Evolutionary conservation across 2,329 filamentous ascomycete species (phyloP), one percentile per base, ranked within the genome.

Genomic region (Xylariaceae sp.): DNA sequence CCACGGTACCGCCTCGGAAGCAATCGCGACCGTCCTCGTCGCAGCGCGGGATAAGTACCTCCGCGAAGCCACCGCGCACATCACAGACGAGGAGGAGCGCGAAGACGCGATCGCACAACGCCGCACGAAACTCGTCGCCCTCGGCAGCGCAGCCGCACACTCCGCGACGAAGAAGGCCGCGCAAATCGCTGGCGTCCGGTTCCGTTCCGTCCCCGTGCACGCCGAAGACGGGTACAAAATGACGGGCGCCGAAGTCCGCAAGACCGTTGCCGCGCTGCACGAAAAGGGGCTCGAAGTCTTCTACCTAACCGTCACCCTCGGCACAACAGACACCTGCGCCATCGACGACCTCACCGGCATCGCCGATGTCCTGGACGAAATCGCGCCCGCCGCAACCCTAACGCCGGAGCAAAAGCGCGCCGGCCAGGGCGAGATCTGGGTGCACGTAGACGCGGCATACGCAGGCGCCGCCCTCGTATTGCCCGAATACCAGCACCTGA

Each of bases 371-470:
- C 73, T 85, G 30, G 71, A 69, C n/a, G 71, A 71, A 53, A 66
- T 71, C 47, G 68, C 69, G 10, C 64, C 66, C 8, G 51, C 65
- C 13, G 48, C 63, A 9, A 44, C 61, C 4, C 49, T 59, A 4
- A 61, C 61, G 17, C 50, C 58, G 10, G 56, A 48, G 54, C 53
- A 61, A 56, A 62, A 64, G 54, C 57, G 53, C 7, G 30, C 10
- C 47, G 62, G 59, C 42, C 59, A 70, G 9, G 77, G 79, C 56
- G 79, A 84, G 64, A 77, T 97, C 56, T 97, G 93, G 92, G 88
- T 96, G 17, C 93, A 97, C 74, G 84, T 97, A 56, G 93, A 97
- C 75, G 93, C 90, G 9, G 93, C 93, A 0, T 97, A 96, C 74
- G 93, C 93, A 0, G 93, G 93, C 1, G 86, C 90, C 0, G 89